phyloP scores from a whole-genome alignment of 768 basidiomycete genomes.

The Sporobolomyces phaffii region DNA sequence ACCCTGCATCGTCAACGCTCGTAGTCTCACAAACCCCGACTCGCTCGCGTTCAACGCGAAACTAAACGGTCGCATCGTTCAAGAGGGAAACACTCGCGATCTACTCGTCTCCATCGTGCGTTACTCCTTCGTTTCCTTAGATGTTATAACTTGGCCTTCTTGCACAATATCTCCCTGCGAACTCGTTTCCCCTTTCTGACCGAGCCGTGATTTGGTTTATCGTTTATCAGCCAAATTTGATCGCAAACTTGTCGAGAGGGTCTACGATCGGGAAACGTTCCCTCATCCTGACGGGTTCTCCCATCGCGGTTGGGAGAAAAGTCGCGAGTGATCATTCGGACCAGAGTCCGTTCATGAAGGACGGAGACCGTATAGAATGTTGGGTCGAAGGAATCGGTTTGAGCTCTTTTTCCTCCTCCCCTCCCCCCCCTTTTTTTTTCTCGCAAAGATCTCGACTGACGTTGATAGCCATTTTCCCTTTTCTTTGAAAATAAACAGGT shows the following conservation, averaged over 20 bases:
- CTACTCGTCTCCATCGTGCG: constrained; percentile 23
- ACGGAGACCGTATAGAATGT: constrained; percentile 21
- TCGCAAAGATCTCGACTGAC: neutral
- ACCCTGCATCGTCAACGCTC: constrained; percentile 16
- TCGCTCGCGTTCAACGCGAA: constrained; percentile 20
- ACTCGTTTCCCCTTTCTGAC: no score
- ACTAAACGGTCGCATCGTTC: constrained; percentile 43
- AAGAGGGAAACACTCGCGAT: constrained; percentile 23
- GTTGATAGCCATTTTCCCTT: no score
- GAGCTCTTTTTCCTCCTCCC: no score
- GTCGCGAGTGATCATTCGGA: neutral
- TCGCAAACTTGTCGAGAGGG: constrained; percentile 45
- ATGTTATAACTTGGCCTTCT: no score
- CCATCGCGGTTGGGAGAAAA: constrained; percentile 30
- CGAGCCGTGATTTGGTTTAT: no score
- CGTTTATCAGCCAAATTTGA: constrained; percentile 40
- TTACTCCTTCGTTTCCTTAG: no score
- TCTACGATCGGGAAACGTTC: constrained; percentile 45
- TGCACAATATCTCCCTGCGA: no score
- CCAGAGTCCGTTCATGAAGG: constrained; percentile 19
- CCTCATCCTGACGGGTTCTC: constrained; percentile 46
- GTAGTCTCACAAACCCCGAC: constrained; percentile 7
- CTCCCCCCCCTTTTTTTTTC: neutral
- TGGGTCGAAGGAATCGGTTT: constrained; percentile 31
- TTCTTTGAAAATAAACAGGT: no score